Evolutionary conservation across 164 flowering plant genomes (phyloP).

Genomic region (Malania oleifera): DNA sequence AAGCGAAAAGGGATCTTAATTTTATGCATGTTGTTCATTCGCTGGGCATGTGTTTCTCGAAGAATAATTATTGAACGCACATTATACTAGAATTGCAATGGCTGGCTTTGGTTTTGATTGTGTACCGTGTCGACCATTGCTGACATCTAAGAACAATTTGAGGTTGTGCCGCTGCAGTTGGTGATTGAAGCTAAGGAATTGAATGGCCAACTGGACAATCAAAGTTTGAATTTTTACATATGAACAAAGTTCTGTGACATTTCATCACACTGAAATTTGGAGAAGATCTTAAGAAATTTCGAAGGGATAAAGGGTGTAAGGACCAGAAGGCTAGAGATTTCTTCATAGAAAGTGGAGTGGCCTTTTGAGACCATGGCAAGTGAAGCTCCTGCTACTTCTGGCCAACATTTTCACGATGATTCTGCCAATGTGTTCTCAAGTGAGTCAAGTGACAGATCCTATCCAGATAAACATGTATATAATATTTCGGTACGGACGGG

Average conservation of each 20-base stretch:
- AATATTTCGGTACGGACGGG: conserved; percentile 69
- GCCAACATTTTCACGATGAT: conserved; percentile 28
- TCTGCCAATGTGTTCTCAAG: neutral
- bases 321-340: neutral
- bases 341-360: neutral
- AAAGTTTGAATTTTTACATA: neutral
- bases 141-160: neutral
- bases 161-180: too few species aligned
- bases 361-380: conserved; percentile 26
- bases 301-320: neutral
- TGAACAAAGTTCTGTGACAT: neutral
- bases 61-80: too few species aligned
- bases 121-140: too few species aligned
- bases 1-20: too few species aligned
- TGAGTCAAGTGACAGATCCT: conserved; percentile 8
- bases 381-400: conserved; percentile 29
- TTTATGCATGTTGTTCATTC: too few species aligned
- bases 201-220: neutral
- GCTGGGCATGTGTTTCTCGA: too few species aligned
- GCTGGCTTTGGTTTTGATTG: too few species aligned
- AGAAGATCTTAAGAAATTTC: neutral
- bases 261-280: neutral
- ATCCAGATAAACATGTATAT: conserved; percentile 18
- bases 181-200: neutral
- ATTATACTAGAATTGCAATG: too few species aligned